Evolutionary conservation across 768 basidiomycete species (phyloP).

Genomic region (Suillus tomentosus): DNA sequence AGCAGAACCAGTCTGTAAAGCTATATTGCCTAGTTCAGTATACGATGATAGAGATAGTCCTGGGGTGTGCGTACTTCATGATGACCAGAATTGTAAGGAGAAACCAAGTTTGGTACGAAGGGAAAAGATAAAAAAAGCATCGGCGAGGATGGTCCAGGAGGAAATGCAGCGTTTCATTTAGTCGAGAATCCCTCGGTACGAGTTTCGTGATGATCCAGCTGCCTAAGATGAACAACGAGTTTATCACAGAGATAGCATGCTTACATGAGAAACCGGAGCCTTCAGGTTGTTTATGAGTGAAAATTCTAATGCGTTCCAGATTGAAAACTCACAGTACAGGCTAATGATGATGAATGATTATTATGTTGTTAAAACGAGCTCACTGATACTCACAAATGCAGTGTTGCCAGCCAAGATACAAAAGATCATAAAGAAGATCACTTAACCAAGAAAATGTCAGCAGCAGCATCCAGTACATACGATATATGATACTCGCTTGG

Average conservation of each 20-base stretch:
- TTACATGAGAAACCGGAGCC: slow-evolving; percentile 83
- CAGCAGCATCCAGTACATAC: background rate
- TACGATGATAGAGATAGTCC: background rate
- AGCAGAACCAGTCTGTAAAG: slow-evolving; percentile 84
- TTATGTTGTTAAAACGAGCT: background rate
- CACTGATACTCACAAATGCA: slow-evolving; percentile 71
- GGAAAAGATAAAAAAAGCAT: slow-evolving; percentile 90
- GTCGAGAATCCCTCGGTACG: slow-evolving; percentile 57
- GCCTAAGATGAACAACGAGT: slow-evolving; percentile 14
- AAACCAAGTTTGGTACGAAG: slow-evolving; percentile 94
- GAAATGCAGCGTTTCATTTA: slow-evolving; percentile 83
- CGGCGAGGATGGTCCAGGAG: slow-evolving; percentile 93
- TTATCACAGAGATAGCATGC: slow-evolving; percentile 25
- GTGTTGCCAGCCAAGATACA: slow-evolving; percentile 93
- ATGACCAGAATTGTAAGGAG: slow-evolving; percentile 66
- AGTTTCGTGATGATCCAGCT: slow-evolving; percentile 78
- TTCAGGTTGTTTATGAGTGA: slow-evolving; percentile 28
- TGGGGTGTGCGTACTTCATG: slow-evolving; percentile 59
- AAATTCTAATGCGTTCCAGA: slow-evolving; percentile 8
- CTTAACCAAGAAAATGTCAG: background rate
- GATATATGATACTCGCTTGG: slow-evolving; percentile 34
- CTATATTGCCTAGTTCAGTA: slow-evolving; percentile 37
- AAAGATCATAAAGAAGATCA: slow-evolving; percentile 72
- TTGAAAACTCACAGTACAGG: slow-evolving; percentile 75
- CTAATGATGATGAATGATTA: slow-evolving; percentile 39